Evolutionary conservation across 192 early-diverging fungal species (phyloP).

Genomic region (Allomyces macrogynus): DNA sequence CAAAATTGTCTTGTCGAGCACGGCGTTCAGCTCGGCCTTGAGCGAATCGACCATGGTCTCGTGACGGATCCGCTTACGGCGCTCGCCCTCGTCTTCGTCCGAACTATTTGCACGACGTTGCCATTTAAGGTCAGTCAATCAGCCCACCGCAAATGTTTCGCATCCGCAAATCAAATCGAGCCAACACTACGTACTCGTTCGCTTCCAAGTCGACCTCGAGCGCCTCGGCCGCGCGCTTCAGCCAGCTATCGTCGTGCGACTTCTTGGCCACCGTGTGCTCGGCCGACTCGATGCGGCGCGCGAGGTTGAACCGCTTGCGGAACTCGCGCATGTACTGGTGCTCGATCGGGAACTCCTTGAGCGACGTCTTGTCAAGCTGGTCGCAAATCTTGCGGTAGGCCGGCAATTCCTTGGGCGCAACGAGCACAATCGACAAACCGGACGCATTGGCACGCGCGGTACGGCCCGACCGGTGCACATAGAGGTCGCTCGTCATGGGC

Average conservation of each 20-base stretch:
- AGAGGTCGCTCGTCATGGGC: conserved; percentile 78
- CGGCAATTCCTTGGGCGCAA: conserved; percentile 61
- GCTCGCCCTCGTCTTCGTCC: too few relatives aligned
- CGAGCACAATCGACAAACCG: conserved; percentile 65
- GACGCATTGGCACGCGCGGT: conserved; percentile 72
- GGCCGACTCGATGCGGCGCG: conserved; percentile 54
- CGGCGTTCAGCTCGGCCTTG: conserved; percentile 9
- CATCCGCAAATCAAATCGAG: not conserved
- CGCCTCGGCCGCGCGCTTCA: conserved; percentile 54
- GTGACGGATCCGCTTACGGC: too few relatives aligned
- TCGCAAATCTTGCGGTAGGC: conserved; percentile 64
- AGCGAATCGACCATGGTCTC: conserved; percentile 3
- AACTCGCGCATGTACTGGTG: conserved; percentile 41
- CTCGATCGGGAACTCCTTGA: conserved; percentile 65
- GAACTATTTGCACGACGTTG: too few relatives aligned
- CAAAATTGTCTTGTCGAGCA: conserved; percentile 15
- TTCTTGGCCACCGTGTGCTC: conserved; percentile 61
- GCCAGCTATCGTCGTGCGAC: conserved; percentile 45
- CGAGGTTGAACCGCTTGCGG: conserved; percentile 57
- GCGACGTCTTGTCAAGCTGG: conserved; percentile 49
- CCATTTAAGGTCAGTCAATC: not conserved
- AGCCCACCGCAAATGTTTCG: not conserved
- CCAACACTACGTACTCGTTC: conserved; percentile 19
- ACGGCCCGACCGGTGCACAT: conserved; percentile 85
- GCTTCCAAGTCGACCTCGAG: conserved; percentile 58